Conservation (phyloP, 1,284 basidiomycete genomes). For the Trametes polyzona region DNA sequence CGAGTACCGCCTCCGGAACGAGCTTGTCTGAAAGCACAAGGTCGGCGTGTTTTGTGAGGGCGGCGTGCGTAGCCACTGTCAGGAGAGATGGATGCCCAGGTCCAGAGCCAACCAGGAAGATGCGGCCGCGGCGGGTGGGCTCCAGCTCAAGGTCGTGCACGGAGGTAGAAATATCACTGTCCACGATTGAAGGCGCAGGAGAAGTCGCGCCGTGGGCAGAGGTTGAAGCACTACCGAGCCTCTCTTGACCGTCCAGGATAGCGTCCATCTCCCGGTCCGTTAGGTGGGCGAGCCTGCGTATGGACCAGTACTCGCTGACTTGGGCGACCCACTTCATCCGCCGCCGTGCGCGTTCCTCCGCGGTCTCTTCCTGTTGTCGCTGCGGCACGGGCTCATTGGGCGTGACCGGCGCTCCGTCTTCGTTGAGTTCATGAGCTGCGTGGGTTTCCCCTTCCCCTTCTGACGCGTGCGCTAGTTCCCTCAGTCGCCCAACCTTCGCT, state of each 20-base stretch:
- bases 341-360: constrained; percentile 55
- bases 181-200: constrained; percentile 20
- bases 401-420: constrained; percentile 62
- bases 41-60: constrained; percentile 81
- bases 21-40: constrained; percentile 96
- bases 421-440: constrained; percentile 49
- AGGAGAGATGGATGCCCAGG: constrained; percentile 94
- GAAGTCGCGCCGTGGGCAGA: constrained; percentile 1
- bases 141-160: constrained; percentile 36
- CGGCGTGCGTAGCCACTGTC: constrained; percentile 84
- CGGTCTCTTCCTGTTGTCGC: constrained; percentile 50
- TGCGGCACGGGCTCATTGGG: constrained; percentile 85
- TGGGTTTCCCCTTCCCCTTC: constrained; percentile 30
- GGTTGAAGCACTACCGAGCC: constrained; percentile 9
- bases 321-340: constrained; percentile 90
- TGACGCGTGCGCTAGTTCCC: constrained; percentile 59
- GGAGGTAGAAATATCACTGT: constrained; percentile 16
- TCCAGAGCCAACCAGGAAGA: constrained; percentile 91
- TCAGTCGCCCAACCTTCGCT: constrained; percentile 73
- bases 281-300: constrained; percentile 77
- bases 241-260: constrained; percentile 53
- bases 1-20: constrained; percentile 89
- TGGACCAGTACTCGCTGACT: constrained; percentile 93
- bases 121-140: constrained; percentile 58
- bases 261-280: constrained; percentile 69